Evolutionary conservation across 495 filamentous ascomycete genomes (phyloP).

Genomic region (Neurospora pannonica): DNA sequence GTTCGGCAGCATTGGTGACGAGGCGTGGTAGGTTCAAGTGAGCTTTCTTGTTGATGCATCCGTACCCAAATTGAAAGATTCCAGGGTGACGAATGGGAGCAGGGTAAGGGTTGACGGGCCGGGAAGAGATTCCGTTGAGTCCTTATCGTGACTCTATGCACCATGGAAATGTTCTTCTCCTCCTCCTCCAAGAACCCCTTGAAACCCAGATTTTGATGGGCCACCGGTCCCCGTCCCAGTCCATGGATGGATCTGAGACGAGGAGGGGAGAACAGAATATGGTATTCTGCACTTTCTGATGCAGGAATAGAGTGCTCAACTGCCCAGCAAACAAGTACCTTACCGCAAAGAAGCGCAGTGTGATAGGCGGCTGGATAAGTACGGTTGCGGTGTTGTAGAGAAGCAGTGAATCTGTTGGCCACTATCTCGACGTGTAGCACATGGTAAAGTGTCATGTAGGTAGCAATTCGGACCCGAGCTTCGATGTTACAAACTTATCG

Average conservation of each 20-base stretch:
- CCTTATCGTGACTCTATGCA: not conserved
- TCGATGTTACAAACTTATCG: not conserved
- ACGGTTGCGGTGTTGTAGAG: not conserved
- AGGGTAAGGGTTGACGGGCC: not conserved
- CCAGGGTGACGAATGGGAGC: constrained; percentile 5
- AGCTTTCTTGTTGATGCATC: not conserved
- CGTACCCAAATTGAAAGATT: constrained; percentile 1
- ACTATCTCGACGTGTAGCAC: not conserved
- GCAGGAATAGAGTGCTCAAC: not conserved
- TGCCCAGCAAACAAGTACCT: not conserved
- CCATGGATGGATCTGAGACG: not conserved
- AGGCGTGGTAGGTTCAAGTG: not conserved
- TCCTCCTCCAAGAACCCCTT: not conserved
- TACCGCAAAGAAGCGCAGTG: not conserved
- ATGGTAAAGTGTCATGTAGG: not conserved
- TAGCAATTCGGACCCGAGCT: not conserved
- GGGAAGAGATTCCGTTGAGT: not conserved
- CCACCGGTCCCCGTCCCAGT: not conserved
- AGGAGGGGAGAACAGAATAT: not conserved
- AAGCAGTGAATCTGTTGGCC: not conserved
- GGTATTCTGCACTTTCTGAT: not conserved
- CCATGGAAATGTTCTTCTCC: not conserved
- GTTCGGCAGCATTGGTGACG: not conserved
- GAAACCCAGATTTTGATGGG: constrained; percentile 1
- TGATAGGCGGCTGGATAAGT: not conserved